These are phyloP conservation scores for Plasmopara halstedii DNA, from an alignment of 352 stramenopile species.

Conservation along the genomic window DNA sequence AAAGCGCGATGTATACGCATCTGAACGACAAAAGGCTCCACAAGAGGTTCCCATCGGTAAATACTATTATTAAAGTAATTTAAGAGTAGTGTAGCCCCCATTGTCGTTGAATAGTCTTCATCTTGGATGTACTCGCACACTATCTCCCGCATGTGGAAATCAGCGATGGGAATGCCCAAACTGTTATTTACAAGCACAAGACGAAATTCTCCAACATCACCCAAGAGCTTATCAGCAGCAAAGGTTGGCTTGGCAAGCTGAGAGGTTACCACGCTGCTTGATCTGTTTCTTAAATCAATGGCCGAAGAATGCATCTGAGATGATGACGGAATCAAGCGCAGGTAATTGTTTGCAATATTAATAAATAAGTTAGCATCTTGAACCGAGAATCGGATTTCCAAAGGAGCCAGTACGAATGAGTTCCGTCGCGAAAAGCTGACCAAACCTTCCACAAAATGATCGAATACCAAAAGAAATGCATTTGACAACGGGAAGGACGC, in stretches of 20 bases:
- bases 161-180: slow-evolving; percentile 76
- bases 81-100: slow-evolving; percentile 70
- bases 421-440: slow-evolving; percentile 46
- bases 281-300: background rate
- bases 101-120: slow-evolving; percentile 72
- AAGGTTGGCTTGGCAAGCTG: slow-evolving; percentile 18
- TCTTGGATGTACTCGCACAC: slow-evolving; percentile 85
- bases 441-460: slow-evolving; percentile 71
- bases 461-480: slow-evolving; percentile 72
- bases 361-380: slow-evolving; percentile 79
- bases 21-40: slow-evolving; percentile 79
- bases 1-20: slow-evolving; percentile 62
- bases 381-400: slow-evolving; percentile 82
- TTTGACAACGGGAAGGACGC: slow-evolving; percentile 79
- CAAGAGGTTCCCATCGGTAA: slow-evolving; percentile 81
- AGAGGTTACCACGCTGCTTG: slow-evolving; percentile 3
- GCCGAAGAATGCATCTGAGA: slow-evolving; percentile 10
- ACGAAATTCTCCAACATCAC: slow-evolving; percentile 75
- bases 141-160: slow-evolving; percentile 83
- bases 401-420: slow-evolving; percentile 70
- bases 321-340: slow-evolving; percentile 36
- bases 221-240: slow-evolving; percentile 71
- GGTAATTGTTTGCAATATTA: slow-evolving; percentile 82
- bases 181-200: slow-evolving; percentile 87
- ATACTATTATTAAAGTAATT: slow-evolving; percentile 91